Conservation (phyloP, 2,329 filamentous ascomycete genomes). For the Gremmenia infestans region DNA sequence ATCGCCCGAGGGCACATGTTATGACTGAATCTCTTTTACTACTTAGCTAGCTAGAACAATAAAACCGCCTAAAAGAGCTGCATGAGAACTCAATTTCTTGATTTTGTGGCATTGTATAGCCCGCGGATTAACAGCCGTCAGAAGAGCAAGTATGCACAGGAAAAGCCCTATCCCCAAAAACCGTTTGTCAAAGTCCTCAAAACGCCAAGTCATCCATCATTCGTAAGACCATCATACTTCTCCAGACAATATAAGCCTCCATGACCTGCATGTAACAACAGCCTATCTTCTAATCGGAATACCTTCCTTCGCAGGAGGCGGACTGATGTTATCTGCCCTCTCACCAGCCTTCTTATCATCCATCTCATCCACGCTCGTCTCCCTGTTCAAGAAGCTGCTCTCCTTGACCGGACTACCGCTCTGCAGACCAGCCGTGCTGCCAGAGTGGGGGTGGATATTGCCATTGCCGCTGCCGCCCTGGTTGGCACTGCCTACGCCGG, state of each 20-base stretch:
- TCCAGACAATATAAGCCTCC: background rate
- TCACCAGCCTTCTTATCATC: slow-evolving; percentile 36
- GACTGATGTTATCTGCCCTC: slow-evolving; percentile 35
- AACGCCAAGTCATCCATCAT: slow-evolving; percentile 25
- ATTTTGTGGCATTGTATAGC: background rate
- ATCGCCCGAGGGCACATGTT: background rate
- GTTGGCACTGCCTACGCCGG: slow-evolving; percentile 37
- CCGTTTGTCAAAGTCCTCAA: slow-evolving; percentile 11
- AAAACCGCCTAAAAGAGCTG: background rate
- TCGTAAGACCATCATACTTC: slow-evolving; percentile 12
- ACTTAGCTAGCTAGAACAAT: slow-evolving; percentile 1
- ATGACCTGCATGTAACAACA: background rate
- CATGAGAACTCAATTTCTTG: slow-evolving; percentile 2
- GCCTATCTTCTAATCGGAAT: slow-evolving; percentile 61
- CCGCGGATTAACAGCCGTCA: slow-evolving; percentile 1
- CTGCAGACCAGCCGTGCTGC: slow-evolving; percentile 45
- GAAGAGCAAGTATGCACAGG: slow-evolving; percentile 21
- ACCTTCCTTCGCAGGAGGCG: slow-evolving; percentile 42
- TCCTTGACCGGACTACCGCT: slow-evolving; percentile 85
- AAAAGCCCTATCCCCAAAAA: slow-evolving; percentile 15
- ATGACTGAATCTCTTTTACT: background rate
- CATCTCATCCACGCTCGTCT: slow-evolving; percentile 64
- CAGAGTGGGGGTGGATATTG: slow-evolving; percentile 37
- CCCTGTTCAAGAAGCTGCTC: slow-evolving; percentile 77
- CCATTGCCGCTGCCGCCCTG: slow-evolving; percentile 40